Evolutionary conservation across 2,329 filamentous ascomycete genomes (phyloP).

Genomic region (Gremmenia infestans): DNA sequence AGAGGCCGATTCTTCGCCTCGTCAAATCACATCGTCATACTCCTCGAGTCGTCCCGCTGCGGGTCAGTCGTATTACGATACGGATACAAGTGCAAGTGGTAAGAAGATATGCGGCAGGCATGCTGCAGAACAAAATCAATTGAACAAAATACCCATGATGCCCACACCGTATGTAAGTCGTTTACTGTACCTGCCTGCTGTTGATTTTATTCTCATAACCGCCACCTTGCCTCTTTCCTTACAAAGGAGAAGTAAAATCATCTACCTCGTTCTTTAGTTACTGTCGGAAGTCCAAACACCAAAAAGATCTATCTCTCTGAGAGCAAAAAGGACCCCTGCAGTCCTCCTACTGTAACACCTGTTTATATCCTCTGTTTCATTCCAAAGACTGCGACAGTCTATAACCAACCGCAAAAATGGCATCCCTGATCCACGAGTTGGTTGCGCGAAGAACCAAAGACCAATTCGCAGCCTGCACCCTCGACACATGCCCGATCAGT

Average conservation of each 20-base stretch:
- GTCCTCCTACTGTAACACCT: neutral
- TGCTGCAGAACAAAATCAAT: too few relatives aligned
- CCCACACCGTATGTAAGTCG: too few relatives aligned
- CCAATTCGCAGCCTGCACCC: conserved; percentile 29
- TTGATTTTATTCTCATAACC: too few relatives aligned
- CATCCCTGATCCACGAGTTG: conserved; percentile 5
- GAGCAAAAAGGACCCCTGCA: neutral
- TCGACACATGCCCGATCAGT: conserved; percentile 33
- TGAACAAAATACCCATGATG: too few relatives aligned
- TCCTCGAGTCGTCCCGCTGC: neutral
- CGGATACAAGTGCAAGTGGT: neutral
- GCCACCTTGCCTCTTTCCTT: too few relatives aligned
- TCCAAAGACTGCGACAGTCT: neutral
- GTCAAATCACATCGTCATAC: neutral
- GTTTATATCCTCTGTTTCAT: neutral
- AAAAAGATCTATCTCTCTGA: too few relatives aligned
- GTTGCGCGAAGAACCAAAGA: neutral
- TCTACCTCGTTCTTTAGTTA: too few relatives aligned
- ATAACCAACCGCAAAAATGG: conserved; percentile 7
- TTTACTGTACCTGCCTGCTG: too few relatives aligned
- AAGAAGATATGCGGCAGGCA: neutral
- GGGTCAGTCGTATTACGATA: neutral
- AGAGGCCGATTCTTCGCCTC: neutral
- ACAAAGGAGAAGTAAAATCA: too few relatives aligned
- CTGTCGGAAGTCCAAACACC: too few relatives aligned